Evolutionary conservation across 805 yeast species (phyloP), one percentile per base, ranked within the genome.

Genomic region (Lipomyces sp.): DNA sequence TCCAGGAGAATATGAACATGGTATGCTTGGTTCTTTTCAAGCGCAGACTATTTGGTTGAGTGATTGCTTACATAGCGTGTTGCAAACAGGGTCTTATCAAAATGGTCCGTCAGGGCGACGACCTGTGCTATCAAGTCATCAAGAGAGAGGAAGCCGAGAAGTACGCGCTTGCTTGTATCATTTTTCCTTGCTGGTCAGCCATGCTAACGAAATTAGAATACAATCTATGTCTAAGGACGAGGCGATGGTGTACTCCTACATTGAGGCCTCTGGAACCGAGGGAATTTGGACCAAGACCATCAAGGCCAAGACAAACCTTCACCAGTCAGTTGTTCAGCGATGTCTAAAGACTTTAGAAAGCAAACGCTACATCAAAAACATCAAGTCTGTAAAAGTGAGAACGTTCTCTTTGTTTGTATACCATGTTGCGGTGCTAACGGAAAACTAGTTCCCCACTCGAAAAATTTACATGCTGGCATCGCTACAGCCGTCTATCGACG

Each of bases 391-490:
- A 29, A 91, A 86, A 47, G 55, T 51, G n/a, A 11, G 55, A 19
- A 51, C 66, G 4, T 13, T 18, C 7, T 18, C 6, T 21, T 2
- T 7, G 13, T 7, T 16, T 10, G 5, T 32, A 10, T 38, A n/a
- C 8, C 5, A 8, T 39, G 16, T 35, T 2, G 19, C 28, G 21
- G 32, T 7, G 32, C 26, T 32, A 14, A 21, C 8, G 7, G 3
- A 14, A 19, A 13, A 19, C 18, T 23, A 71, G 64, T 82, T 79
- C 67, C 97, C 98, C 13, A 91, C 97, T 1, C 77, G 98, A 58
- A 93, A 93, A 64, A 91, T 93, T 31, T 95, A 91, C 69, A 93
- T 93, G 98, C 75, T 93, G 47, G 91, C 90, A 66, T 83, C 87
- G 64, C 72, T 93, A 59, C 96, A 89, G 65, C 98, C 98, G 4